Evolutionary conservation across 331 rosid genomes (phyloP).

Genomic region (Dryas integrifolia): DNA sequence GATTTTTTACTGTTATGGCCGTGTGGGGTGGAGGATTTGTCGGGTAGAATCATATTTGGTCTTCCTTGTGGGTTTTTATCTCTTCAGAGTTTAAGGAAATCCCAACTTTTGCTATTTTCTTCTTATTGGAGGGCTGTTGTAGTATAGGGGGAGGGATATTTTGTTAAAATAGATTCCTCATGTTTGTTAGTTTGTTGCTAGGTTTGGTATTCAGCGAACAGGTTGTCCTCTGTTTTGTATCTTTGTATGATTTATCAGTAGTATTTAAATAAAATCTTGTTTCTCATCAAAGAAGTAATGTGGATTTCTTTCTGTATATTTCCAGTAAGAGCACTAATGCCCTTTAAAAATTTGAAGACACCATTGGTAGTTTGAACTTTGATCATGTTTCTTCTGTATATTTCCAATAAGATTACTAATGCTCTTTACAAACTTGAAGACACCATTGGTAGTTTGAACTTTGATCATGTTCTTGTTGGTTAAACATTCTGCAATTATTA

Average conservation of each 20-base stretch:
- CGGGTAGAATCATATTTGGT: not conserved
- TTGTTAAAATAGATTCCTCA: not conserved
- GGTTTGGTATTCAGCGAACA: not conserved
- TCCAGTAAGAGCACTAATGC: constrained; percentile 14
- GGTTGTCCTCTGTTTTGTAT: not conserved
- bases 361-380: constrained; percentile 8
- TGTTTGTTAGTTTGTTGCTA: constrained; percentile 1
- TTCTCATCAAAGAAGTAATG: not conserved
- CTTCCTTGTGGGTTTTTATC: not conserved
- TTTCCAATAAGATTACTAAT: constrained; percentile 11
- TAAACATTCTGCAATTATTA: constrained; percentile 23
- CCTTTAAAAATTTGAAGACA: not conserved
- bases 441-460: constrained; percentile 9
- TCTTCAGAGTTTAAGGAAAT: not conserved
- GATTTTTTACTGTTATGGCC: not conserved
- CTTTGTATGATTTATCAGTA: not conserved
- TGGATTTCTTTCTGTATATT: constrained; percentile 11
- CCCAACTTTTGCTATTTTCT: not conserved
- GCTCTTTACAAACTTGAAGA: not conserved
- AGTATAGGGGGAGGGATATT: not conserved
- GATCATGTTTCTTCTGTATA: not conserved
- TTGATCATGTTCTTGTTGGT: constrained; percentile 17
- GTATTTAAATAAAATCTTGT: not conserved
- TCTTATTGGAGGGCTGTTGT: not conserved
- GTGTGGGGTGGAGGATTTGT: not conserved